phyloP scores from a whole-genome alignment of 192 early-diverging fungal genomes.

The Linnemannia schmuckeri region DNA sequence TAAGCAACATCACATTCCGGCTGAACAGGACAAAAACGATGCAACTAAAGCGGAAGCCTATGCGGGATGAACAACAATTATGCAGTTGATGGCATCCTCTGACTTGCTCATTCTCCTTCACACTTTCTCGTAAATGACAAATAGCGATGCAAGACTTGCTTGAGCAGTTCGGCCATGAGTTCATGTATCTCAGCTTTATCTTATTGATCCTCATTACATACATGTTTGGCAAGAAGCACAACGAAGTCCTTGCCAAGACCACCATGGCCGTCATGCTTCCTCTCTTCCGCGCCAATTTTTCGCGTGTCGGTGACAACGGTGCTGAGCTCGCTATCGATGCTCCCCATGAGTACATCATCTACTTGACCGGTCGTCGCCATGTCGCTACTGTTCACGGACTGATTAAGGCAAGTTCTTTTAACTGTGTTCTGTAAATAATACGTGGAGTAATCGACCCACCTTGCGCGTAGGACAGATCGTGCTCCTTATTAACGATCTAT shows the following conservation, averaged over 20 bases:
- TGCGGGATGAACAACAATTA: neutral
- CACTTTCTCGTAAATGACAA: neutral
- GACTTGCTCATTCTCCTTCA: neutral
- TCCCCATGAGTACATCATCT: conserved; percentile 54
- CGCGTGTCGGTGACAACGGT: conserved; percentile 51
- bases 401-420: conserved; percentile 40
- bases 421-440: neutral
- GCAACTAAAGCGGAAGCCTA: neutral
- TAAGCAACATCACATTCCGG: neutral
- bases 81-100: too few species aligned
- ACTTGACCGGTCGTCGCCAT: conserved; percentile 51
- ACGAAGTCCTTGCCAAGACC: conserved; percentile 52
- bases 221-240: conserved; percentile 45
- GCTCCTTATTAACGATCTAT: neutral
- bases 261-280: conserved; percentile 57
- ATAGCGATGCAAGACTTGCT: conserved; percentile 33
- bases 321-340: conserved; percentile 53
- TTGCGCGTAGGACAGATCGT: neutral
- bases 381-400: conserved; percentile 53
- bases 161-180: conserved; percentile 25
- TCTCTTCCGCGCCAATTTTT: conserved; percentile 51
- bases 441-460: neutral
- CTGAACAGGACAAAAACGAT: neutral
- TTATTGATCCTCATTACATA: conserved; percentile 33
- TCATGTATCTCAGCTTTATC: conserved; percentile 42